Percentiles rank a stretch among this genome's conserved stretches.
These are phyloP conservation scores for Kurtzmaniella fragi DNA, from an alignment of 805 yeast species.

Conservation along the genomic window DNA sequence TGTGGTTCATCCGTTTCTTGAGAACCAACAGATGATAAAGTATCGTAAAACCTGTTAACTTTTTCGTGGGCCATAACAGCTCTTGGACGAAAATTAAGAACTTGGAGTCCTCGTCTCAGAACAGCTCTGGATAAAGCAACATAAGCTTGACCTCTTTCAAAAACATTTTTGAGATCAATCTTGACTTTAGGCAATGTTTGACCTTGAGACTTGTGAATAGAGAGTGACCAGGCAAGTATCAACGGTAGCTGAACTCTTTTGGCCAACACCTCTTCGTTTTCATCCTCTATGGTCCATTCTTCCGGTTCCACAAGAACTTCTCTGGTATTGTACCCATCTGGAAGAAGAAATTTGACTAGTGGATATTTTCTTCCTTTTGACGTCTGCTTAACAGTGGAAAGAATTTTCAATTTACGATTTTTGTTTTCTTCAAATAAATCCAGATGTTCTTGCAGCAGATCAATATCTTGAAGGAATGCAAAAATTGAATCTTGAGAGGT, in stretches of 20 bases:
- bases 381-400: constrained; percentile 38
- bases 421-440: constrained; percentile 23
- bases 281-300: constrained; percentile 75
- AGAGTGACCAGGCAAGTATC: constrained; percentile 74
- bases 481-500: constrained; percentile 39
- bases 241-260: constrained; percentile 70
- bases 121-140: constrained; percentile 81
- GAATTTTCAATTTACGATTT: constrained; percentile 43
- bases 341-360: constrained; percentile 66
- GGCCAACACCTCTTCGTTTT: constrained; percentile 60
- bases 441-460: constrained; percentile 7
- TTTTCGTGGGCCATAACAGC: constrained; percentile 40
- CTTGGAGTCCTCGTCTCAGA: constrained; percentile 58
- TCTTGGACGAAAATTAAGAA: constrained; percentile 55
- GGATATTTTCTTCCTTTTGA: constrained; percentile 56
- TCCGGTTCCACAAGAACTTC: constrained; percentile 81
- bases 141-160: constrained; percentile 81
- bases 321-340: constrained; percentile 63
- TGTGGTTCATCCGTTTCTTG: constrained; percentile 11
- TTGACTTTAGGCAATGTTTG: constrained; percentile 70
- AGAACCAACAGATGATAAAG: constrained; percentile 20
- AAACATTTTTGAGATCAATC: constrained; percentile 61
- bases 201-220: constrained; percentile 83
- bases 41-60: constrained; percentile 29
- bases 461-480: constrained; percentile 34